Conservation (phyloP, 176 grass and related monocot species). For the Oryza officinalis region DNA sequence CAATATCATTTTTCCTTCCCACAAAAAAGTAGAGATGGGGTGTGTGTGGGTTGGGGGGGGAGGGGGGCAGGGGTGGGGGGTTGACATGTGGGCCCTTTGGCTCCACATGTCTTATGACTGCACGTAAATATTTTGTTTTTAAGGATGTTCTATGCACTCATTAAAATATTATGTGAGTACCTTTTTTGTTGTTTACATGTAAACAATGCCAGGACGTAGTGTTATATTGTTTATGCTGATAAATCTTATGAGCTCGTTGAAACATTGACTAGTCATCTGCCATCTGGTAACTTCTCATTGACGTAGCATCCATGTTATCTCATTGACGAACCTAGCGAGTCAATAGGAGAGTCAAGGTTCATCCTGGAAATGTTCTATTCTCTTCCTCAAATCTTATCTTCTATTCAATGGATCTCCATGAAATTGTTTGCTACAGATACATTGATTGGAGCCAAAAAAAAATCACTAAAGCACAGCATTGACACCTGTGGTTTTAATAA, state of each 20-base stretch:
- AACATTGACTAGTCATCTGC: neutral
- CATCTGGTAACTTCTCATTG: neutral
- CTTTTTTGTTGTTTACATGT: neutral
- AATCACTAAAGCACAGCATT: neutral
- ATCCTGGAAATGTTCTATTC: neutral
- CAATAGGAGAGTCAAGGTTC: neutral
- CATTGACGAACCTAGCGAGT: neutral
- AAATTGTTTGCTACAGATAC: neutral
- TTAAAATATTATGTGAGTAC: neutral
- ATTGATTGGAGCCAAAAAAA: neutral
- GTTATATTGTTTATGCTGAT: neutral
- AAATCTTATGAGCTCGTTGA: neutral
- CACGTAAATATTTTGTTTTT: neutral
- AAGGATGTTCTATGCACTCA: neutral
- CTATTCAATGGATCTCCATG: neutral
- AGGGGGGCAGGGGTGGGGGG: too few species aligned
- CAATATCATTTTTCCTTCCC: too few species aligned
- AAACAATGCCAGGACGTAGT: neutral
- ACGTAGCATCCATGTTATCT: neutral
- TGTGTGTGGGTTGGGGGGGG: too few species aligned
- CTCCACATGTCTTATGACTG: neutral
- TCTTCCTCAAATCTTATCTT: neutral
- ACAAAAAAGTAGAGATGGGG: too few species aligned
- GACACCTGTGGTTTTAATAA: neutral
- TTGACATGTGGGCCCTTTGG: too few species aligned